Evolutionary conservation across 768 basidiomycete genomes (phyloP).

Genomic region (Lentinula detonsa): DNA sequence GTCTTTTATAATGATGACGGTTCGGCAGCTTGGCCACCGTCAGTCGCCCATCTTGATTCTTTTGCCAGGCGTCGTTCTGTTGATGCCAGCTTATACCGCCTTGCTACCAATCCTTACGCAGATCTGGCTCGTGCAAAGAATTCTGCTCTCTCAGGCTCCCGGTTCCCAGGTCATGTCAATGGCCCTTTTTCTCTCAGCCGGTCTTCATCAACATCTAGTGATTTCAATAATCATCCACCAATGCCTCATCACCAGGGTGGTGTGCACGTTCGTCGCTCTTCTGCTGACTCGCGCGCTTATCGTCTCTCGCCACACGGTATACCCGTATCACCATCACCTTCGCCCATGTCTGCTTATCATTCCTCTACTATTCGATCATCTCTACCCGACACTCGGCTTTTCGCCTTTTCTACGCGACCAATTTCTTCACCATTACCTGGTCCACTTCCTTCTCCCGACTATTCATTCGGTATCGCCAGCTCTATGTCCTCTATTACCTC

Average conservation of each 20-base stretch:
- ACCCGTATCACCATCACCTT: constrained; percentile 35
- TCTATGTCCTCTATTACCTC: constrained; percentile 45
- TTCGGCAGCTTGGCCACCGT: constrained; percentile 27
- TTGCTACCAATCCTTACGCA: constrained; percentile 45
- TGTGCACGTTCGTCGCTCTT: constrained; percentile 32
- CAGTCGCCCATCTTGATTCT: constrained; percentile 37
- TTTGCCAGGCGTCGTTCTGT: constrained; percentile 38
- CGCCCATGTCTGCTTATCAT: constrained; percentile 32
- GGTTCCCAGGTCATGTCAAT: constrained; percentile 24
- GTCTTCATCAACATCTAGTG: constrained; percentile 6
- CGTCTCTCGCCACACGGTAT: constrained; percentile 25
- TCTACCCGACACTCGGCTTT: constrained; percentile 45
- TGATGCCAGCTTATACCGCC: constrained; percentile 41
- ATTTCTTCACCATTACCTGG: constrained; percentile 43
- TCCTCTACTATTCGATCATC: constrained; percentile 33
- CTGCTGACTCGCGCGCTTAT: constrained; percentile 33
- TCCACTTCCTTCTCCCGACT: constrained; percentile 55
- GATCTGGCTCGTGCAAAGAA: constrained; percentile 48
- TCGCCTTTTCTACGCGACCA: constrained; percentile 40
- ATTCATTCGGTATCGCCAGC: constrained; percentile 58
- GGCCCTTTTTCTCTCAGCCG: constrained; percentile 21
- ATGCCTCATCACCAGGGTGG: constrained; percentile 27
- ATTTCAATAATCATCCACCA: constrained; percentile 15
- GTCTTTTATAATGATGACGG: constrained; percentile 26
- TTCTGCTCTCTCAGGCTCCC: constrained; percentile 33